Percentiles rank a stretch among this genome's conserved stretches.
Evolutionary conservation across 768 basidiomycete species (phyloP).

Genomic region (Lyophyllum atratum): DNA sequence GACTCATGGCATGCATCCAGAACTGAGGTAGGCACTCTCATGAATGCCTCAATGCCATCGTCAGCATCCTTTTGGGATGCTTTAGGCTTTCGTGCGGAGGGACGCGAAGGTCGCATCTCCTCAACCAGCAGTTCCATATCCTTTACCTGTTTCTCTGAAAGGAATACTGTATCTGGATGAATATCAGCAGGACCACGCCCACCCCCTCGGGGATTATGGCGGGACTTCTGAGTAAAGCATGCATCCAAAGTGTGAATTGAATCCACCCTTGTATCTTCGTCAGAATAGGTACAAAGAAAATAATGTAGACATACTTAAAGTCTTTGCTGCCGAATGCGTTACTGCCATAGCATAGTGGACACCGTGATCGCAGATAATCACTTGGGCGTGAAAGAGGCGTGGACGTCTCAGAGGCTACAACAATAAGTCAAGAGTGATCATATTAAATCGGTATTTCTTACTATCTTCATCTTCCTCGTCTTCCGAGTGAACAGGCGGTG

Average conservation of each 20-base stretch:
- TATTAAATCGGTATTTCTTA: not conserved
- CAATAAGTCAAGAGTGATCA: not conserved
- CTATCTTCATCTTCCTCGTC: no score
- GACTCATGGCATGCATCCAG: conserved; percentile 33
- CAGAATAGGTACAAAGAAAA: not conserved
- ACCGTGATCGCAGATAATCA: not conserved
- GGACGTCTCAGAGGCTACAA: not conserved
- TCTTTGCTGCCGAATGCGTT: not conserved
- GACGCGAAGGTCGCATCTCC: not conserved
- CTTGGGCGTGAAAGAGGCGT: not conserved
- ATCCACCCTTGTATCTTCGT: not conserved
- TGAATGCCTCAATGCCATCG: conserved; percentile 20
- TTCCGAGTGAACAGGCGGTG: no score
- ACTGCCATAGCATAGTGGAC: not conserved
- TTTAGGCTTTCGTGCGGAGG: not conserved
- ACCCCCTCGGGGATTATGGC: not conserved
- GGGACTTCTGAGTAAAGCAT: not conserved
- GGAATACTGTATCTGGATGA: not conserved
- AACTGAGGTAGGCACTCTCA: conserved; percentile 28
- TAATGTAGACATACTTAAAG: not conserved
- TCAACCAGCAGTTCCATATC: not conserved
- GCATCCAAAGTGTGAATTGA: not conserved
- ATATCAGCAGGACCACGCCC: not conserved
- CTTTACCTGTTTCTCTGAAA: not conserved
- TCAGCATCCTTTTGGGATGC: not conserved